Base-by-base conservation (phyloP, 345 rosid species). In the Adansonia digitata region DNA sequence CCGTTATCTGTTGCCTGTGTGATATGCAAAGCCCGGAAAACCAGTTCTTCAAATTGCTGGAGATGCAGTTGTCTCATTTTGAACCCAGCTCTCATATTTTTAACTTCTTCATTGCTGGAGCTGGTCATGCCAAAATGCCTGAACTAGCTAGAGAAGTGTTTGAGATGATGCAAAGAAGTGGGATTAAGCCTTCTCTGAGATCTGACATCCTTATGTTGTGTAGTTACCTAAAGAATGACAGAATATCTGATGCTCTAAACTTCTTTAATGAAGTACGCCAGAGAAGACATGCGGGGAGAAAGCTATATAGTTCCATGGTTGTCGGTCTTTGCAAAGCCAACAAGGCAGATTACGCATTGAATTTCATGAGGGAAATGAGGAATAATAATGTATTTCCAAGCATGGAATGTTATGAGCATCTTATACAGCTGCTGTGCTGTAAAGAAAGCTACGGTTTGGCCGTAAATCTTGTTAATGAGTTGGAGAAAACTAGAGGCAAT, bases 91-190 rank as follows among this genome's bases (percentile, higher is more conserved):
- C 35, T 78, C 31, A 67, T 20, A 74, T 82, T 64, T 95, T 78
- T 79, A 82, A 89, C 76, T 60, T 75, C 73, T 91, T 90, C 87
- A 88, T 93, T 11, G 81, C 82, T 79, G 99, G 94, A 87, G 96
- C 90, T 69, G 99, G 93, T 76, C 75, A 77, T 79, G 90, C 92
- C 57, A 80, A 77, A 71, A 87, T 74, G 57, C 97, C 97, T 42
- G 87, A 88, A 34, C 79, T 95, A 39, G 97, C 96, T 46, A 89
- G 88, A 81, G 60, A 80, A 72, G 86, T 85, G 55, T 90, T 79
- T 77, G 89, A 91, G 78, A 78, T 86, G 83, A 93, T 95, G 91
- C 81, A 15, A 59, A 75, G 78, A 76, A 87, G 78, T 71, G 92
- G 90, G 34, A 69, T 86, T 67, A 37, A 18, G 60, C 92, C 94